Evolutionary conservation across 352 stramenopile species (phyloP).

Genomic region (Pythium rhizo-oryzae): DNA sequence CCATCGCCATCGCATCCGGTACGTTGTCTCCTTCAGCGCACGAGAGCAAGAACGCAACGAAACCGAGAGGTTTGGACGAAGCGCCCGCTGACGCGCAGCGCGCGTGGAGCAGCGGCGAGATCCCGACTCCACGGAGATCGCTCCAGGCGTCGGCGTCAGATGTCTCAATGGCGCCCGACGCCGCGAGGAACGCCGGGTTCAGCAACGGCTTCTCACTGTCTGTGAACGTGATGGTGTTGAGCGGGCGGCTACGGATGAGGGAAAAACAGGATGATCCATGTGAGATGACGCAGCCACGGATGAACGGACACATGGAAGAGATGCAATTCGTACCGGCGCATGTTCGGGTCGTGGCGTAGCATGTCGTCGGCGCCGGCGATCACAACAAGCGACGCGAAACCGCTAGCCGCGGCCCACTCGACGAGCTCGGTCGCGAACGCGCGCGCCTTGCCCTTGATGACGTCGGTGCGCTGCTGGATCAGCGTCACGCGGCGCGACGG

Average conservation of each 20-base stretch:
- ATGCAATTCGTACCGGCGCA: conserved; percentile 46
- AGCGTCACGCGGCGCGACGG: conserved; percentile 65
- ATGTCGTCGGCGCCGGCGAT: conserved; percentile 79
- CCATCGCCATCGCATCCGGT: conserved; percentile 59
- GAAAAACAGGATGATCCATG: neutral
- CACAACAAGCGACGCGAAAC: conserved; percentile 55
- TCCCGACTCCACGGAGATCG: conserved; percentile 54
- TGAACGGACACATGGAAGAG: neutral
- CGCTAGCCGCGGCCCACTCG: conserved; percentile 46
- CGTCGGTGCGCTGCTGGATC: conserved; percentile 68
- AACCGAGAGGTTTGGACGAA: conserved; percentile 36
- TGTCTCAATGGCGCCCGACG: conserved; percentile 7
- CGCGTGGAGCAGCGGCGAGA: conserved; percentile 54
- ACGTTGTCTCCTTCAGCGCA: conserved; percentile 86
- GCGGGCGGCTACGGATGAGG: conserved; percentile 34
- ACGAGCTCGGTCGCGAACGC: conserved; percentile 61
- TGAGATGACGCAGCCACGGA: neutral
- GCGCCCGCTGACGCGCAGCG: conserved; percentile 28
- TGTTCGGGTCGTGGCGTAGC: conserved; percentile 79
- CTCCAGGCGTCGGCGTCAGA: conserved; percentile 39
- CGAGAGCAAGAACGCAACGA: conserved; percentile 62
- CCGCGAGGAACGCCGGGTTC: conserved; percentile 29
- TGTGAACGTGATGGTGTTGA: conserved; percentile 57
- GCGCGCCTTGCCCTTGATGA: conserved; percentile 49
- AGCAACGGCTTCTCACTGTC: neutral